These are phyloP conservation scores for Xylaria sp. DNA, from an alignment of 2,329 filamentous ascomycete genomes.

Conservation along the genomic window DNA sequence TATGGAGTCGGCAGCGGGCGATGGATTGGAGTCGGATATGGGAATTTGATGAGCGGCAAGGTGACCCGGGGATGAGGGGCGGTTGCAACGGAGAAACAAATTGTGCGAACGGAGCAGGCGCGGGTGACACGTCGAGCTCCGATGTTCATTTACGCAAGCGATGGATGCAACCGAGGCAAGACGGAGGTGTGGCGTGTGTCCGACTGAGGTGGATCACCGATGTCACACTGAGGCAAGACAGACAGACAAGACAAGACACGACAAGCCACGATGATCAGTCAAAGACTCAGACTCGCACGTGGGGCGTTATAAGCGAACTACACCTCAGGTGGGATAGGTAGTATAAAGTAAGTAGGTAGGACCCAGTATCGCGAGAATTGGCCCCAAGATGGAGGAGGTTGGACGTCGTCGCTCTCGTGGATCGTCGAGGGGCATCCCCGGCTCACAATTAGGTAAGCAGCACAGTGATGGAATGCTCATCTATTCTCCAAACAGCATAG, in stretches of 20 bases:
- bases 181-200: neutral
- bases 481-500: neutral
- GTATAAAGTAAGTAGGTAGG: no score
- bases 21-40: neutral
- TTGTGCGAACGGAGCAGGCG: constrained; percentile 22
- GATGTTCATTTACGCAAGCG: constrained; percentile 22
- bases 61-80: constrained; percentile 21
- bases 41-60: neutral
- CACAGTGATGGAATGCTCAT: neutral
- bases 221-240: neutral
- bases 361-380: neutral
- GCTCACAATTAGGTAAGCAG: neutral
- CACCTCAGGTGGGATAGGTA: neutral
- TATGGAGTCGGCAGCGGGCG: neutral
- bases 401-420: neutral
- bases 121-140: constrained; percentile 19
- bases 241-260: neutral
- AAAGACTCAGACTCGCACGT: neutral
- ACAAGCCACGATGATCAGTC: neutral
- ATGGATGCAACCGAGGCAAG: neutral
- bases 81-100: constrained; percentile 22
- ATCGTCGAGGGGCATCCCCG: neutral
- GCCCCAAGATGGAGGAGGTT: neutral
- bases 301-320: neutral
- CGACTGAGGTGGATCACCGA: constrained; percentile 7